Conservation (phyloP, 176 grass and related monocot species). For the Triticum dicoccoides region DNA sequence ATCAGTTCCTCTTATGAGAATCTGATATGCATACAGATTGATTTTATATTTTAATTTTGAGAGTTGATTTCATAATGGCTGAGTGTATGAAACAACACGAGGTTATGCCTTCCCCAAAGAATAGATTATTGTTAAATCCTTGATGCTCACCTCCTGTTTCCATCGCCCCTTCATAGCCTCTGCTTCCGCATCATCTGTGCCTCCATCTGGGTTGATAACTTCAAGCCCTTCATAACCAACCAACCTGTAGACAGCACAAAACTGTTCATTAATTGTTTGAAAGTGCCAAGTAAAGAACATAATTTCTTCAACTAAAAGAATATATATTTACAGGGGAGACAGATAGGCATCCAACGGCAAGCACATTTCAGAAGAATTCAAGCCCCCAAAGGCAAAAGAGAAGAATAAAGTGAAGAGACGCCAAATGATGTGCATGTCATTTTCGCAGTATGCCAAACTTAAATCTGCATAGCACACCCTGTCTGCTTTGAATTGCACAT, state of each 20-base stretch:
- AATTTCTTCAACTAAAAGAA: neutral
- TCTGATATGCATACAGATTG: neutral
- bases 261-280: neutral
- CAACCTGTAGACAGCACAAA: constrained; percentile 48
- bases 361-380: neutral
- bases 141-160: constrained; percentile 78
- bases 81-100: neutral
- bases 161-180: constrained; percentile 86
- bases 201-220: constrained; percentile 94
- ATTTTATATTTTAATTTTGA: neutral
- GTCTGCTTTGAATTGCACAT: neutral
- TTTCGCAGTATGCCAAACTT: neutral
- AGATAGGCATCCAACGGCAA: neutral
- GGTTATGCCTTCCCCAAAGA: neutral
- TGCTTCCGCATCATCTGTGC: constrained; percentile 80
- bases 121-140: neutral
- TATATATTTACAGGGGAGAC: neutral
- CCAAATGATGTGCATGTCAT: neutral
- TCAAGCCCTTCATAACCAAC: constrained; percentile 94
- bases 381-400: neutral
- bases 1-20: neutral
- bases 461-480: neutral
- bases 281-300: neutral
- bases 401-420: neutral
- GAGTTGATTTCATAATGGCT: neutral